Evolutionary conservation across 139 green algal genomes (phyloP), one percentile per base, ranked within the genome.

Genomic region (Coelastrella sp.): DNA sequence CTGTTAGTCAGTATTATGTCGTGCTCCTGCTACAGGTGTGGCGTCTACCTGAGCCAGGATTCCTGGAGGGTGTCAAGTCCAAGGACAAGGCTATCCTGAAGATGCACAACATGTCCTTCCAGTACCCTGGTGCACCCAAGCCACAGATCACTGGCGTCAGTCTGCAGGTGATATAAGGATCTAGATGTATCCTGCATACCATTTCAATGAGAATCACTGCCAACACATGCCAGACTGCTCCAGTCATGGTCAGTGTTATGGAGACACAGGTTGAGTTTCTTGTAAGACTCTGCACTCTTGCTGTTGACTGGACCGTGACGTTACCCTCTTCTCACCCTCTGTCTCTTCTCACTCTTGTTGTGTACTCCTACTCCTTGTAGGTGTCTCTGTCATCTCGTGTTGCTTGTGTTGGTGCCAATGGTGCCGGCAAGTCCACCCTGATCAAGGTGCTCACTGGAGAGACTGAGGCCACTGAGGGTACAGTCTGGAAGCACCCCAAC

Each of bases 41-140:
- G 81, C 68, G 57, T 17, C 93, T 98, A 86, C 95, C 95, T 17
- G 92, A 96, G 92, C 95, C 96, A 15, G 95, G 93, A 51, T 98
- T 95, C 94, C 92, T 98, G 73, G 95, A 98, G 91, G 96, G 96
- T 77, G 92, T 98, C 51, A 98, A 97, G 93, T 96, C 92, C 90
- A 98, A 98, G 93, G 94, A 98, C 91, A 95, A 96, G 85, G 94
- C 94, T 86, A 98, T 98, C 80, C 89, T 98, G 43, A 98, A 98
- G 94, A 95, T 98, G 93, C 85, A 89, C 68, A 90, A 90, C 84
- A 83, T 92, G 41, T 74, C 32, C 40, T 98, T 96, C 93, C 92
- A 81, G 59, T 99, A 98, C 91, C 96, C 96, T 30, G 86, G 85
- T 78, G 88, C 92, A 21, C 83, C 90, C 25, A 91, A 91, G 81